phyloP scores from a whole-genome alignment of 2,329 filamentous ascomycete species.

The Rhynchosporium graminicola region DNA sequence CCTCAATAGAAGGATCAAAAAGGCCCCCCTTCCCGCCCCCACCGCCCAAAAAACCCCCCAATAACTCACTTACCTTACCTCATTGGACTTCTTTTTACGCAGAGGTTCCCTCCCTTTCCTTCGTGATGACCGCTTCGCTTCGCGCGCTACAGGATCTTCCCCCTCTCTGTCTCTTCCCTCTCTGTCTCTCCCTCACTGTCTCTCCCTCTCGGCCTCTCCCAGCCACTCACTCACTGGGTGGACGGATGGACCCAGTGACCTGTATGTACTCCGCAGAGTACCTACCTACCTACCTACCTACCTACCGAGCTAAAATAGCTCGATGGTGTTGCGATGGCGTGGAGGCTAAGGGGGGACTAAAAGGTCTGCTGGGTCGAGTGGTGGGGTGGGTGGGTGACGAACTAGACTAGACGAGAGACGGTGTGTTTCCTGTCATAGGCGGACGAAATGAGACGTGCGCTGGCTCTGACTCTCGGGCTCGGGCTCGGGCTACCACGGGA shows the following conservation, averaged over 20 bases:
- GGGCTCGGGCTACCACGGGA: slow-evolving; percentile 7
- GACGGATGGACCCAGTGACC: too few relatives aligned
- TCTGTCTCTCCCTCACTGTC: too few relatives aligned
- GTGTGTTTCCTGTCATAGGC: neutral
- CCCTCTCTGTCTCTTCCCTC: too few relatives aligned
- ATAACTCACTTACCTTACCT: too few relatives aligned
- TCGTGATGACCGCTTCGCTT: too few relatives aligned
- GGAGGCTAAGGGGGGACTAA: neutral
- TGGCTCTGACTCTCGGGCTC: neutral
- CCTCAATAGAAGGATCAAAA: neutral
- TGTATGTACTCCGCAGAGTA: neutral
- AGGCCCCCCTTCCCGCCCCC: too few relatives aligned
- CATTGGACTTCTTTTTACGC: too few relatives aligned
- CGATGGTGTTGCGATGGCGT: neutral
- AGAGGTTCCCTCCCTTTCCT: too few relatives aligned
- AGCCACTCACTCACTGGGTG: too few relatives aligned
- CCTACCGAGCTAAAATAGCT: neutral
- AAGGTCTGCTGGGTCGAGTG: neutral
- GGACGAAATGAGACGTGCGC: neutral
- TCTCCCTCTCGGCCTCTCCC: too few relatives aligned
- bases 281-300: neutral
- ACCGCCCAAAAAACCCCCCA: too few relatives aligned
- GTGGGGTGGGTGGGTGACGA: neutral
- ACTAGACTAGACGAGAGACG: neutral
- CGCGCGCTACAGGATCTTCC: too few relatives aligned